Percentiles rank a stretch among this genome's conserved stretches.
phyloP scores from a whole-genome alignment of 2,329 filamentous ascomycete species.

The Claviceps monticola region DNA sequence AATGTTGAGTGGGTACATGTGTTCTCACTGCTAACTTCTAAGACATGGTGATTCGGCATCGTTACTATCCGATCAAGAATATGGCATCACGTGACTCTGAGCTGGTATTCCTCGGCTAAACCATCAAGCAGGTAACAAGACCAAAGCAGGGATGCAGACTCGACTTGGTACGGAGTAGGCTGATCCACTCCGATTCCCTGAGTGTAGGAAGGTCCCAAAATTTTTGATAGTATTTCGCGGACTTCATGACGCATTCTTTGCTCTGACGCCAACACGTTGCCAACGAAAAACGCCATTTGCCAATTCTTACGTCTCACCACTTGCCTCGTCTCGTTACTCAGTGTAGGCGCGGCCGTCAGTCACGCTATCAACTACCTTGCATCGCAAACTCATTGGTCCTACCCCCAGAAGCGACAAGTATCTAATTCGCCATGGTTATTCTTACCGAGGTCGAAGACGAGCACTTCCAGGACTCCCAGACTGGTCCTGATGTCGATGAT shows the following conservation, averaged over 20 bases:
- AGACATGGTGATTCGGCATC: too few species aligned
- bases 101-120: slow-evolving; percentile 3
- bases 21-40: too few species aligned
- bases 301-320: not conserved
- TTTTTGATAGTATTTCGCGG: slow-evolving; percentile 1
- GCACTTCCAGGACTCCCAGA: slow-evolving; percentile 65
- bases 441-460: slow-evolving; percentile 95
- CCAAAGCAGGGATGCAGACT: not conserved
- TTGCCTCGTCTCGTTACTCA: not conserved
- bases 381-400: not conserved
- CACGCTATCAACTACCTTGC: not conserved
- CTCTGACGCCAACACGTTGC: not conserved
- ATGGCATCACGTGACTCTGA: not conserved
- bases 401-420: not conserved
- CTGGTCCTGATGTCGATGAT: slow-evolving; percentile 65
- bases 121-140: not conserved
- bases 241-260: slow-evolving; percentile 1
- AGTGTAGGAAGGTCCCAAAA: not conserved
- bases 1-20: too few species aligned
- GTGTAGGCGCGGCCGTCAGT: not conserved
- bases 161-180: not conserved
- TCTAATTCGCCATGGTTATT: slow-evolving; percentile 63
- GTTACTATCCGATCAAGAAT: too few species aligned
- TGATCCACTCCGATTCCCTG: not conserved
- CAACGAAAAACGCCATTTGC: not conserved